phyloP scores from a whole-genome alignment of 129 eudicot genomes.

The Smallanthus sonchifolius region DNA sequence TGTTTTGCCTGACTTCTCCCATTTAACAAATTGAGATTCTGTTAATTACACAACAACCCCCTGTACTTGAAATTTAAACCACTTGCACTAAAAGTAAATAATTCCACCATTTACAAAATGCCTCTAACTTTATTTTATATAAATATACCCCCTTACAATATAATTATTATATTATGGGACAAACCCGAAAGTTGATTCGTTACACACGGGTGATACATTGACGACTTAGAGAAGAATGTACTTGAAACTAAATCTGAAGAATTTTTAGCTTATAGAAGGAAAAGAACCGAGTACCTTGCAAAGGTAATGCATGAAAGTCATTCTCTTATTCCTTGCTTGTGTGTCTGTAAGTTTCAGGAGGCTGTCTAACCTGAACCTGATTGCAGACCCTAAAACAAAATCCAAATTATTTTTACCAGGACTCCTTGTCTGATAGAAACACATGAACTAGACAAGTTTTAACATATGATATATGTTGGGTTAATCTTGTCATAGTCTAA shows the following conservation, averaged over 20 bases:
- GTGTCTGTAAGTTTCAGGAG: slow-evolving; percentile 91
- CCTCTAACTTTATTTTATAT: too few relatives aligned
- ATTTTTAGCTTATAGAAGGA: background rate
- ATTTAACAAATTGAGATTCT: too few relatives aligned
- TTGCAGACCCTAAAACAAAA: slow-evolving; percentile 69
- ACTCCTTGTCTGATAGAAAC: slow-evolving; percentile 60
- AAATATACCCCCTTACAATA: too few relatives aligned
- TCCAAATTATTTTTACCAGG: slow-evolving; percentile 20
- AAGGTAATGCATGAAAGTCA: slow-evolving; percentile 97
- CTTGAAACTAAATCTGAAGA: slow-evolving; percentile 8
- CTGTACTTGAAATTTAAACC: too few relatives aligned
- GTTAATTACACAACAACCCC: too few relatives aligned
- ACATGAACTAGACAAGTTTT: slow-evolving; percentile 6
- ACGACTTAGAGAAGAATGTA: slow-evolving; percentile 2
- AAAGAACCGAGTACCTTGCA: slow-evolving; percentile 61
- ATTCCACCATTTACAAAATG: too few relatives aligned
- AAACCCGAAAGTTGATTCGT: too few relatives aligned
- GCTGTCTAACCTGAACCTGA: slow-evolving; percentile 92
- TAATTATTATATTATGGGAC: too few relatives aligned
- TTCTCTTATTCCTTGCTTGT: slow-evolving; percentile 82
- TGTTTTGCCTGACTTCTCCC: too few relatives aligned
- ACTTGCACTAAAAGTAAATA: too few relatives aligned
- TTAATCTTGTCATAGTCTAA: too few relatives aligned
- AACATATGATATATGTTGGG: background rate
- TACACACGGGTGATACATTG: background rate